Evolutionary conservation across 306 rosid species (phyloP).

Genomic region (Castanea crenata): DNA sequence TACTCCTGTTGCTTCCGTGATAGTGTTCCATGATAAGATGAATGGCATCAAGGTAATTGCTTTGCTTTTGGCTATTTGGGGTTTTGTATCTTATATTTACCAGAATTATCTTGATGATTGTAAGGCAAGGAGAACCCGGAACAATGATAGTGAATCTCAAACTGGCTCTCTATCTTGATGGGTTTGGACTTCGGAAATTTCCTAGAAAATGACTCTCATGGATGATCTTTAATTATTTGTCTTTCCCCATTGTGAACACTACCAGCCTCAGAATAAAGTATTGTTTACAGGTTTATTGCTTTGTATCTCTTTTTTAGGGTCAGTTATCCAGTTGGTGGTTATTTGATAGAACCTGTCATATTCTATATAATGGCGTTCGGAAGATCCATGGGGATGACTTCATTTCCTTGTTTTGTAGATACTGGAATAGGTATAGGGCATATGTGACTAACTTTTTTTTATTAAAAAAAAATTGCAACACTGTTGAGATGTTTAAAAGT

Average conservation of each 20-base stretch:
- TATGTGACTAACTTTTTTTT: too few species aligned
- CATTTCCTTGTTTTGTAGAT: too few species aligned
- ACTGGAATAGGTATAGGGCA: too few species aligned
- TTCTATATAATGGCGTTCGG: neutral
- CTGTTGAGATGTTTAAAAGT: too few species aligned
- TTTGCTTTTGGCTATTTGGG: slow-evolving; percentile 88
- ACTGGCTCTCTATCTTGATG: slow-evolving; percentile 22
- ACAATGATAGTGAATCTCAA: slow-evolving; percentile 18
- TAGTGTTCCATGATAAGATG: slow-evolving; percentile 80
- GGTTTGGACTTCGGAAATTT: neutral
- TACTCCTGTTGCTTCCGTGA: slow-evolving; percentile 78
- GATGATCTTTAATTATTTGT: neutral
- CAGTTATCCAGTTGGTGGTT: neutral
- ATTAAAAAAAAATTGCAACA: too few species aligned
- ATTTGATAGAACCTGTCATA: neutral
- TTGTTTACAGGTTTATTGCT: neutral
- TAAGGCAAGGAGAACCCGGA: slow-evolving; percentile 35
- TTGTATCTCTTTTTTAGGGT: neutral
- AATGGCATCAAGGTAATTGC: slow-evolving; percentile 82
- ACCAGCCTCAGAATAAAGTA: neutral
- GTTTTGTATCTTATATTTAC: slow-evolving; percentile 67
- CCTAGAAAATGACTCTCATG: neutral
- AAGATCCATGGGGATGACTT: neutral
- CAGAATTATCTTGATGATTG: slow-evolving; percentile 80
- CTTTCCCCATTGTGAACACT: neutral